These are phyloP conservation scores for Themeda triandra DNA, from an alignment of 176 grass and related monocot genomes.

Conservation along the genomic window DNA sequence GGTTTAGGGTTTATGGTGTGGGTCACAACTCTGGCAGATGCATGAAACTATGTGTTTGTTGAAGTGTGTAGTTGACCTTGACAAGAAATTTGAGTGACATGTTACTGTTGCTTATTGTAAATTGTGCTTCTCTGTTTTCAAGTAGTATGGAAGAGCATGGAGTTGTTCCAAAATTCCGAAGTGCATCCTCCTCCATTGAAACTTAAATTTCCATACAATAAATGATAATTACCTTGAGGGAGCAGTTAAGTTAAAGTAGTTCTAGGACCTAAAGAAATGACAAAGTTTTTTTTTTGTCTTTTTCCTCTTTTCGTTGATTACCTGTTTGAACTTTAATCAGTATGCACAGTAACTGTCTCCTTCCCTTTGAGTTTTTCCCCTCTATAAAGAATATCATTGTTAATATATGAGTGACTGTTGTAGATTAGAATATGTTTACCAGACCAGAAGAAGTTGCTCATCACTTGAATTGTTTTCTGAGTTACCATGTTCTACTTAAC, in stretches of 20 bases:
- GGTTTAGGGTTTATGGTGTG: not conserved
- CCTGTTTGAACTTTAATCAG: not conserved
- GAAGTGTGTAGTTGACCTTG: not conserved
- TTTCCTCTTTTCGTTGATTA: not conserved
- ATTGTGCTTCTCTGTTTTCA: not conserved
- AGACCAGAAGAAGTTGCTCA: not conserved
- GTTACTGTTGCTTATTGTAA: not conserved
- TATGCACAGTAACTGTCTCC: not conserved
- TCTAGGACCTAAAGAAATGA: not conserved
- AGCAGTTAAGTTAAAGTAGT: not conserved
- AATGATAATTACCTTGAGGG: not conserved
- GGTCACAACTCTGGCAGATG: not conserved
- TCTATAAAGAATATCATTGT: not conserved
- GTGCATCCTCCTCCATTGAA: not conserved
- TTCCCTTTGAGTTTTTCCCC: not conserved
- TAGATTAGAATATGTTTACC: not conserved
- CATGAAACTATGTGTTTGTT: not conserved
- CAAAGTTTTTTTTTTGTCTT: not conserved
- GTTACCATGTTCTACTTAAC: slow-evolving; percentile 35
- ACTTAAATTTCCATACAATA: not conserved
- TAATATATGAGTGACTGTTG: not conserved
- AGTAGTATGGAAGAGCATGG: not conserved
- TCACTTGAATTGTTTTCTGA: slow-evolving; percentile 13
- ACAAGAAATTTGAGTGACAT: not conserved
- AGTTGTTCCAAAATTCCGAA: not conserved